These are phyloP conservation scores for Ogataea siamensis DNA, from an alignment of 805 yeast species.

Conservation along the genomic window DNA sequence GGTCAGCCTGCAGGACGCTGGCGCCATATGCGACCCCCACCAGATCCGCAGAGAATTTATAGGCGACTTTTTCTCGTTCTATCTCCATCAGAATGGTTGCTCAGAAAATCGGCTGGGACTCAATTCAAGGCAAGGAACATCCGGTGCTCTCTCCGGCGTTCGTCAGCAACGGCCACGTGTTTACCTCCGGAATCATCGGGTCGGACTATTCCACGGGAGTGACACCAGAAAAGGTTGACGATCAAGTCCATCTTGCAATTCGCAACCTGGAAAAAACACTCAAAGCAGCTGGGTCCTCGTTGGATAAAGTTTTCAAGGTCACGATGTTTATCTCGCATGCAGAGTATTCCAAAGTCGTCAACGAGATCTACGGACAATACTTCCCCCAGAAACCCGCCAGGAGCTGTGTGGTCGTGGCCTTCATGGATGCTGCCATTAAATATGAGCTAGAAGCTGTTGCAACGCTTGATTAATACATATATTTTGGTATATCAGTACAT, in stretches of 20 bases:
- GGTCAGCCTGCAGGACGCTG: no score
- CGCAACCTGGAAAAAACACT: constrained; percentile 42
- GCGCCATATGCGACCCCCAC: not conserved
- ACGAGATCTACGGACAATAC: constrained; percentile 44
- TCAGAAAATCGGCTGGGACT: constrained; percentile 37
- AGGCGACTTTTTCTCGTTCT: not conserved
- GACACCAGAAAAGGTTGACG: constrained; percentile 42
- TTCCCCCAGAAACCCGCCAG: constrained; percentile 54
- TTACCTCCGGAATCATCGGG: constrained; percentile 29
- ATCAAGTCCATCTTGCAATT: constrained; percentile 47
- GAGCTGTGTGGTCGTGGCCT: constrained; percentile 49
- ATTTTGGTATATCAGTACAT: constrained; percentile 9
- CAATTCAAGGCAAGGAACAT: constrained; percentile 33
- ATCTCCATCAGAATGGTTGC: constrained; percentile 16
- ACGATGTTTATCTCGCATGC: constrained; percentile 47
- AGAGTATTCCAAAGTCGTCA: constrained; percentile 42
- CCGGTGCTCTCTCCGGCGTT: constrained; percentile 24
- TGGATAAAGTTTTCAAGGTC: constrained; percentile 48
- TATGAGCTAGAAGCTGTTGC: constrained; percentile 45
- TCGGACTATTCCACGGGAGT: constrained; percentile 34
- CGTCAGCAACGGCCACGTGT: constrained; percentile 27
- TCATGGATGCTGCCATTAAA: constrained; percentile 47
- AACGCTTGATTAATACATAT: constrained; percentile 23
- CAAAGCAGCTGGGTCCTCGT: constrained; percentile 43
- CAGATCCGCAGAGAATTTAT: not conserved